Conservation (phyloP, 2,329 filamentous ascomycete species). For the Bipolaris sorokiniana region DNA sequence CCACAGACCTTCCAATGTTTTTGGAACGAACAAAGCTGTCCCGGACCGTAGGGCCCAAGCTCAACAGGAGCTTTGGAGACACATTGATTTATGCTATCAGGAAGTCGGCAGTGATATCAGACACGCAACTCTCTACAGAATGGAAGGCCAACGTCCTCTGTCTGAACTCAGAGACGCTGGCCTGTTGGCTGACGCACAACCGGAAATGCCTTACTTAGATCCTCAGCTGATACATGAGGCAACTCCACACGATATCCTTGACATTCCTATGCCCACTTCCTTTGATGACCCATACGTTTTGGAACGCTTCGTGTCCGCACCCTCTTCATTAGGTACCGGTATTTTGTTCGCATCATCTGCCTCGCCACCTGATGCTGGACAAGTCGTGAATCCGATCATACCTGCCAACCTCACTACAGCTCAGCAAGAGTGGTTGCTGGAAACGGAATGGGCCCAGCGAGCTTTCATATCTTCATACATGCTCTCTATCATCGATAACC, state of each 20-base stretch:
- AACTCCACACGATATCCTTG: constrained; percentile 25
- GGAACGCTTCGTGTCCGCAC: constrained; percentile 26
- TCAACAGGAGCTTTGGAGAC: constrained; percentile 46
- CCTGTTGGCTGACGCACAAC: constrained; percentile 25
- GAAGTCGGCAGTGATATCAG: constrained; percentile 31
- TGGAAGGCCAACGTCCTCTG: constrained; percentile 27
- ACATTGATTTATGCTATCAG: constrained; percentile 34
- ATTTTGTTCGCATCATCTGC: constrained; percentile 45
- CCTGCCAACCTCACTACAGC: constrained; percentile 63
- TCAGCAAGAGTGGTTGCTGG: constrained; percentile 72
- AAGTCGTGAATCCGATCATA: constrained; percentile 51
- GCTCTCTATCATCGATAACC: constrained; percentile 68
- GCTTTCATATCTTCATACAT: constrained; percentile 72
- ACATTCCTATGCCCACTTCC: constrained; percentile 24
- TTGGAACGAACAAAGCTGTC: constrained; percentile 51
- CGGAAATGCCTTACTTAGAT: constrained; percentile 40
- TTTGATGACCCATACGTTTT: constrained; percentile 32
- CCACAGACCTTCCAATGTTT: constrained; percentile 53
- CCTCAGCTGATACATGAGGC: constrained; percentile 38
- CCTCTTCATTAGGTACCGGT: constrained; percentile 25
- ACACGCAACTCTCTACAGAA: constrained; percentile 38
- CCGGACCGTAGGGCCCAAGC: constrained; percentile 49
- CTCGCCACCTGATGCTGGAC: constrained; percentile 30
- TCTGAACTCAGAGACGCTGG: constrained; percentile 21
- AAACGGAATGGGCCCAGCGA: constrained; percentile 71